Base-by-base conservation (phyloP, 2,329 filamentous ascomycete genomes). In the Stachybotrys chlorohalonatus region DNA sequence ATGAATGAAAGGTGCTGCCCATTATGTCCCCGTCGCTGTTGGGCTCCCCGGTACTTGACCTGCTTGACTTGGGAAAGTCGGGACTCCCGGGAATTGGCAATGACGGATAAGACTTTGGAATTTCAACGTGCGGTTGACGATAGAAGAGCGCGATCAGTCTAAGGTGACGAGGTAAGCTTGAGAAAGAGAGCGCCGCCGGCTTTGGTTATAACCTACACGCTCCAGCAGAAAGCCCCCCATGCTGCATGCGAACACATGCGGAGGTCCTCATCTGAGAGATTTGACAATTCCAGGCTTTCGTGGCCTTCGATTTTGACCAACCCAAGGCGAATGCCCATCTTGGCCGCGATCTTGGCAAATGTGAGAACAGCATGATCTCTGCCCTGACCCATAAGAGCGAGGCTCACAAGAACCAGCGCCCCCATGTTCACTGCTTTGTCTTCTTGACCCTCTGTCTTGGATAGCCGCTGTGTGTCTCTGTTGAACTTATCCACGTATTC, bases 151-250 rank as follows among this genome's bases (percentile, higher is more conserved):
- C 65, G 11, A 66, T 57, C 15, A 68, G 56, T 11, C 69, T 71
- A 31, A 8, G n/a, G 31, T 24, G 13, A 50, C 31, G 30, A 11
- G 24, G n/a, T 48, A n/a, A 48, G 16, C 11, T 7, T 32, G 42
- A 42, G 7, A 49, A 30, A 24, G 42, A 30, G 7, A 24, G 31
- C 24, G 24, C 24, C 24, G 24, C 11, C 24, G 24, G 13, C 5
- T 48, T 8, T 15, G 30, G n/a, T 2, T 50, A 13, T 31, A 30
- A 56, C 70, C 63, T 56, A 72, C 72, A 68, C 62, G 54, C 65
- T 67, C 68, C 68, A 74, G 54, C 72, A 73, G 51, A 73, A 73
- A 3, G 59, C 54, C 3, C 64, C 66, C 67, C 66, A 69, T 7
- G 66, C 61, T 2, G 66, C 56, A 36, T 64, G 61, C 4, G 54